Base-by-base conservation (phyloP, 305 asterid genomes). In the Solanum hybrid region DNA sequence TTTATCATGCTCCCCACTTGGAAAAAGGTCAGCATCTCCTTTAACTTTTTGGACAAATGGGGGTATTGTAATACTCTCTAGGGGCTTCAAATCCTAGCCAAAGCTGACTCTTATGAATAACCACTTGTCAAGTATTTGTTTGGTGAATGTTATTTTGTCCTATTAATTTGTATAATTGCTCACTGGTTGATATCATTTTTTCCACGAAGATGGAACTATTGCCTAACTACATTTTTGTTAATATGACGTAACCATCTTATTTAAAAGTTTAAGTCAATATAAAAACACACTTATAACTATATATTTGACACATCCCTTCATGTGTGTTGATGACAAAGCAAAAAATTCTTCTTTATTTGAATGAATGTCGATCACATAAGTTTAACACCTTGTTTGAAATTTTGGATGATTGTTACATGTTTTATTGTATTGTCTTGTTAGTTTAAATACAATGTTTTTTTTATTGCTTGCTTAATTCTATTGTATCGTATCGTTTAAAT, bases 1-100 rank as follows among this genome's bases (percentile, higher is more conserved):
- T 64, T n/a, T 82, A 82, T 10, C 73, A 82, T 46, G 87, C 73
- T 82, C 24, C 73, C 87, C 73, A 82, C 87, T 82, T 17, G 40
- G 11, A 46, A 75, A 60, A 87, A 91, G 88, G 31, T 88, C 40
- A 27, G 34, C 89, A 82, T 82, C 87, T 17, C 17, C 87, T 82
- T 42, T 17, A 42, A 17, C 38, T 46, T 82, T 82, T 46, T 82
- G 87, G 38, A 81, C 86, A 81, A 81, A 27, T 80, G 37, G 72
- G 24, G 71, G 11, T 24, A 24, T 42, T 42, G 22, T 80, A 13
- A 5, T 79, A n/a, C 22, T 26, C 24, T 38, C 32, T 26, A 81
- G 26, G 37, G 35, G 66, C 66, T 24, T 38, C 66, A 79, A 13
- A 38, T 24, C 27, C 29, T 32, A 36, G 32, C 85, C 22, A 79